Conservation (phyloP, 1,139 yeast species). For the Arxiozyma bovina region DNA sequence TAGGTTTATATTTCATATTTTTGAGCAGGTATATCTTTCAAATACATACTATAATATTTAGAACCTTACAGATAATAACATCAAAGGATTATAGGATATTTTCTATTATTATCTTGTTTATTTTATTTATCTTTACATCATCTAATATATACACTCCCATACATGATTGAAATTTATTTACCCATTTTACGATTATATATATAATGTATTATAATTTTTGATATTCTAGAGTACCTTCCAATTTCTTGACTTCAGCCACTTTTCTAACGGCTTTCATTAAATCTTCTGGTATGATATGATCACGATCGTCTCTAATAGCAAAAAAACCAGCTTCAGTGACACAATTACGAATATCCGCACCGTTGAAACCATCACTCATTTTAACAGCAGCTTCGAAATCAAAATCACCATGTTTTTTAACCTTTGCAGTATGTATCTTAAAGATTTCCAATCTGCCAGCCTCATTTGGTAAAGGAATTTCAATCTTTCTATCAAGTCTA, state of each 20-base stretch:
- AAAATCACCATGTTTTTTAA: constrained; percentile 87
- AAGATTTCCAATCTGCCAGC: constrained; percentile 91
- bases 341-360: constrained; percentile 97
- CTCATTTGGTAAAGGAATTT: constrained; percentile 93
- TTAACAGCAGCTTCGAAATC: constrained; percentile 96
- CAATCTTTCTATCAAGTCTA: constrained; percentile 93
- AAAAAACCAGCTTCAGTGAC: constrained; percentile 98
- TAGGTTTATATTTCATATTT: neutral
- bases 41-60: too few relatives aligned
- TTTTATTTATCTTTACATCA: too few relatives aligned
- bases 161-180: too few relatives aligned
- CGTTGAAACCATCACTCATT: constrained; percentile 98
- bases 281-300: constrained; percentile 86
- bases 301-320: constrained; percentile 96
- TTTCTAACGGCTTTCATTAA: constrained; percentile 96
- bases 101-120: too few relatives aligned
- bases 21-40: neutral
- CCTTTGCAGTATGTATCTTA: constrained; percentile 84
- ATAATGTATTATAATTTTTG: constrained; percentile 54
- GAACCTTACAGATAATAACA: too few relatives aligned
- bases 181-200: too few relatives aligned
- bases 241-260: constrained; percentile 92
- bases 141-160: neutral
- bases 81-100: too few relatives aligned
- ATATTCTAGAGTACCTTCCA: constrained; percentile 92